Conservation (phyloP, 805 yeast species). For the Hagleromyces aurorensis region DNA sequence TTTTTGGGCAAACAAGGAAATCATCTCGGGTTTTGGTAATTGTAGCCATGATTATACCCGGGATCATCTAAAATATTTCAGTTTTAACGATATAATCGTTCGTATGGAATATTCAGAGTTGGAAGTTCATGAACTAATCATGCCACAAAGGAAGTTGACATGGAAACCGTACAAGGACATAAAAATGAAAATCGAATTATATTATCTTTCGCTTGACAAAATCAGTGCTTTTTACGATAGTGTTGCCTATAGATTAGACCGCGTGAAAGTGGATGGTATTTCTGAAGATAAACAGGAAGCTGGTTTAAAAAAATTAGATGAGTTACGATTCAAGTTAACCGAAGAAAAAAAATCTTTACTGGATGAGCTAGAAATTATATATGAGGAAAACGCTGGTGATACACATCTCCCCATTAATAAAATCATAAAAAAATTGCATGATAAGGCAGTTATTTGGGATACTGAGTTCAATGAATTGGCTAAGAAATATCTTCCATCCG, state of each 20-base stretch:
- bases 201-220: slow-evolving; percentile 44
- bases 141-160: slow-evolving; percentile 62
- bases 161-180: slow-evolving; percentile 71
- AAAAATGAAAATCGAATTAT: slow-evolving; percentile 56
- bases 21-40: slow-evolving; percentile 49
- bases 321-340: slow-evolving; percentile 45
- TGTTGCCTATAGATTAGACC: slow-evolving; percentile 55
- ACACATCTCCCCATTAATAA: slow-evolving; percentile 65
- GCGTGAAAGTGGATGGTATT: slow-evolving; percentile 71
- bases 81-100: slow-evolving; percentile 69
- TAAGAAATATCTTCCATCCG: slow-evolving; percentile 72
- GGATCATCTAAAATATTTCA: slow-evolving; percentile 78
- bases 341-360: slow-evolving; percentile 43
- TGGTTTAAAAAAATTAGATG: slow-evolving; percentile 52
- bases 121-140: slow-evolving; percentile 68
- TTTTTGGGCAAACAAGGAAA: slow-evolving; percentile 60
- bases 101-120: slow-evolving; percentile 69
- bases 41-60: slow-evolving; percentile 78
- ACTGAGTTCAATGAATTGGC: slow-evolving; percentile 74
- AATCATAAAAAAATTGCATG: slow-evolving; percentile 65
- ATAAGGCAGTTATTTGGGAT: slow-evolving; percentile 83
- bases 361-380: slow-evolving; percentile 42
- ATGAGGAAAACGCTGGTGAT: slow-evolving; percentile 47
- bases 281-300: slow-evolving; percentile 63
- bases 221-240: slow-evolving; percentile 62